phyloP scores from a whole-genome alignment of 352 stramenopile genomes.

The Thraustotheca clavata region DNA sequence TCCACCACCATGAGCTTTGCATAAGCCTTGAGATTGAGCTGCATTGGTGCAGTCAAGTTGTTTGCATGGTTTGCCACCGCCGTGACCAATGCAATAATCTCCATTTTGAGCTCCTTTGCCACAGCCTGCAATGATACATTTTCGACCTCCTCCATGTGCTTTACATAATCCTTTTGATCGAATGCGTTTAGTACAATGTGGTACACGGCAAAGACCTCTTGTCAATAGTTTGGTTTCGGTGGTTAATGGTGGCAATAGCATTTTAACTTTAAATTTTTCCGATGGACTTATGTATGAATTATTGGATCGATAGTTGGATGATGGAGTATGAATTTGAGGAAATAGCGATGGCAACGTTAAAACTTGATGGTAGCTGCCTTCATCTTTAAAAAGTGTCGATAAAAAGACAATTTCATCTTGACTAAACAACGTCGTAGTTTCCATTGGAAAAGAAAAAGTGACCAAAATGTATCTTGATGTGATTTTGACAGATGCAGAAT shows the following conservation, averaged over 20 bases:
- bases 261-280: not conserved
- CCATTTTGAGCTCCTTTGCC: constrained; percentile 70
- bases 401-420: not conserved
- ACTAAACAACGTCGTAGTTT: not conserved
- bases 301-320: not conserved
- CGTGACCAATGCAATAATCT: constrained; percentile 81
- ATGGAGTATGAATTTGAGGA: not conserved
- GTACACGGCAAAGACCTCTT: constrained; percentile 8
- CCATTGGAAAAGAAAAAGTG: not conserved
- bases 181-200: constrained; percentile 27
- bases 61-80: constrained; percentile 77
- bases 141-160: constrained; percentile 70
- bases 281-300: not conserved
- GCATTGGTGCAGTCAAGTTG: constrained; percentile 67
- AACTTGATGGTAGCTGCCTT: not conserved
- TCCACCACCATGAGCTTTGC: constrained; percentile 71
- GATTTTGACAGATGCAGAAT: too few species aligned
- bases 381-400: constrained; percentile 2
- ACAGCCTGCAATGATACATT: constrained; percentile 53
- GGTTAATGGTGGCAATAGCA: not conserved
- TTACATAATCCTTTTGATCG: constrained; percentile 77
- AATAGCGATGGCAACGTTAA: not conserved
- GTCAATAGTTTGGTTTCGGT: not conserved
- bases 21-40: constrained; percentile 79
- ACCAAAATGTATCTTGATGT: not conserved